Evolutionary conservation across 495 filamentous ascomycete species (phyloP), one percentile per base, ranked within the genome.

Genomic region (Beverwykella pulmonaria): DNA sequence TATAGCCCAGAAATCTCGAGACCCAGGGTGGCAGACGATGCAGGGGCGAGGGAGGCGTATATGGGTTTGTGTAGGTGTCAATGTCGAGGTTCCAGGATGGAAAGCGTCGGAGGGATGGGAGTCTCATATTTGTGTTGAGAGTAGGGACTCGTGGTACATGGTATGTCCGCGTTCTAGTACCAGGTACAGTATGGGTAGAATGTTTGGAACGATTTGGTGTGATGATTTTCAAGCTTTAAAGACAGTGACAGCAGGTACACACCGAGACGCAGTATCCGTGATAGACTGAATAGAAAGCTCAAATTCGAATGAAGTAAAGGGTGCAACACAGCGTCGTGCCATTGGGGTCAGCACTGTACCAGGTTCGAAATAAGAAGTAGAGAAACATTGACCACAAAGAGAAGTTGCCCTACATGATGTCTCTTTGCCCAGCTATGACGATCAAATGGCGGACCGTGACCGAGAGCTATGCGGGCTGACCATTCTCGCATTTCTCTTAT

Each of bases 1-100:
- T 67, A 54, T 75, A 70, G 47, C 76, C 76, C 20, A 78, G 65
- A 34, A 72, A 75, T 27, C 65, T 69, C 4, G 71, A 49, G 15
- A 78, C 46, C 15, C 66, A 68, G 22, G 34, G 61, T 12, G 76
- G 76, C 0, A 78, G 39, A 17, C 44, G 25, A 34, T 63, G 57
- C 17, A 77, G 41, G 6, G 39, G 75, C 17, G 69, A 72, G n/a
- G 59, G 69, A 7, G 73, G 76, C 7, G 76, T 36, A 53, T 63
- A 61, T 14, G 57, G 71, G 59, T 74, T 75, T 39, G 76, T 20
- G 61, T 74, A 70, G 46, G 20, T 12, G 63, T 78, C 75, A 52
- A 76, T 62, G 55, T 78, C 61, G 67, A 74, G 68, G 54, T 73
- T 68, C 47, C 74, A 65, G 19, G 58, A 46, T 26, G 20, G 23